These are phyloP conservation scores for Arabidopsis thaliana DNA, from an alignment of 345 rosid genomes.

Conservation along the genomic window TAIR10.1 NC_003076.8:16314001-16314500, in stretches of 20 bases:
- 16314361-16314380: conserved; percentile 19
- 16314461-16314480: conserved; percentile 90
- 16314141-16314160: neutral
- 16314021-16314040: conserved; percentile 80
- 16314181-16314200: conserved; percentile 93
- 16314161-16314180: conserved; percentile 38
- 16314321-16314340: neutral
- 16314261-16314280: neutral
- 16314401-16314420: conserved; percentile 93
- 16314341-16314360: neutral
- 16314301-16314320: neutral
- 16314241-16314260: conserved; percentile 1
- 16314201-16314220: conserved; percentile 97
- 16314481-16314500: conserved; percentile 79
- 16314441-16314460: conserved; percentile 67
- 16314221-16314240: conserved; percentile 62
- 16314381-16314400: conserved; percentile 84
- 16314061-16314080: conserved; percentile 70
- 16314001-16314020: conserved; percentile 92
- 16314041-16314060: conserved; percentile 95
- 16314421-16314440: conserved; percentile 76
- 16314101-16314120: neutral
- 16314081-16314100: neutral
- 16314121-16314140: neutral
- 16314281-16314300: neutral